These are phyloP conservation scores for Carpinus fangiana DNA, from an alignment of 306 rosid genomes.

Conservation along the genomic window DNA sequence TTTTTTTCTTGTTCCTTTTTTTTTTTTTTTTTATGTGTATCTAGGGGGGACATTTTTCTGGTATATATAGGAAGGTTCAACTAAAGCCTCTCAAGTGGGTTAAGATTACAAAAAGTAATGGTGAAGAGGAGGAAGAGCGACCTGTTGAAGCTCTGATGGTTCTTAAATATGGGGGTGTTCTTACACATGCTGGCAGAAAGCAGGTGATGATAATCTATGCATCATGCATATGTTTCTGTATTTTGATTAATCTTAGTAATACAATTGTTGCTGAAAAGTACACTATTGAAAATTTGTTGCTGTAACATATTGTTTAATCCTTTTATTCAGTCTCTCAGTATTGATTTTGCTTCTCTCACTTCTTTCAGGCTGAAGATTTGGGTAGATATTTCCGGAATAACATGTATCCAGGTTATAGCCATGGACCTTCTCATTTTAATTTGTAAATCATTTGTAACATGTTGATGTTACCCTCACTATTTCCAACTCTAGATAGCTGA, in stretches of 20 bases:
- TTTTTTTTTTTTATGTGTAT: constrained; percentile 27
- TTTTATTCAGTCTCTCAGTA: constrained; percentile 15
- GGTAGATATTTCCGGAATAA: constrained; percentile 96
- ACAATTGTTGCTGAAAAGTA: background rate
- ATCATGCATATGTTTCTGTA: background rate
- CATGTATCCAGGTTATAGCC: constrained; percentile 85
- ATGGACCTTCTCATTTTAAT: constrained; percentile 16
- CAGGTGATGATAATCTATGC: constrained; percentile 55
- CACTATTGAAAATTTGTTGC: background rate
- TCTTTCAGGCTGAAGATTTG: constrained; percentile 92
- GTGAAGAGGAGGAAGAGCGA: constrained; percentile 93
- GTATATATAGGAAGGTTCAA: constrained; percentile 96
- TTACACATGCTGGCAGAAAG: constrained; percentile 97
- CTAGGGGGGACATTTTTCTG: constrained; percentile 98
- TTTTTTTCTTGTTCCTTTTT: background rate
- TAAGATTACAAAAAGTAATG: constrained; percentile 63
- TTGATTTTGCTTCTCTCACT: constrained; percentile 16
- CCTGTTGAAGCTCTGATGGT: constrained; percentile 95
- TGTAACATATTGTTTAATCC: constrained; percentile 11
- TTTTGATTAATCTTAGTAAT: background rate
- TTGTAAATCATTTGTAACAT: constrained; percentile 1
- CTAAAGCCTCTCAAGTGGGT: constrained; percentile 93
- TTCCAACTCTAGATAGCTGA: background rate
- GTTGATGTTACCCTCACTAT: background rate
- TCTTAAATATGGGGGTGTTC: constrained; percentile 98